Conservation (phyloP, 345 rosid genomes). For the Pistacia atlantica region DNA sequence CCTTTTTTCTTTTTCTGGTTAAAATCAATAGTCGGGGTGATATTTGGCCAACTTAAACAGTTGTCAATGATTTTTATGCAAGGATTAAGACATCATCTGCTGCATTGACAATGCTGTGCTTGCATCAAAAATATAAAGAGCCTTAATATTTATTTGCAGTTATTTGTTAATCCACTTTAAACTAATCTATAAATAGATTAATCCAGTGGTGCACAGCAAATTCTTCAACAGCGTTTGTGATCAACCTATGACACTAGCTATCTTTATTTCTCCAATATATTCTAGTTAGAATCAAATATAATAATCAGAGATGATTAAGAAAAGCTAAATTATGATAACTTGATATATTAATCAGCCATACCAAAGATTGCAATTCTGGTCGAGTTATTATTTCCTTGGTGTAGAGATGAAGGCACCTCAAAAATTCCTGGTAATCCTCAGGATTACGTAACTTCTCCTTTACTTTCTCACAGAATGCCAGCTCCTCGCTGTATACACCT, state of each 20-base stretch:
- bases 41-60: neutral
- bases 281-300: neutral
- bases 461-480: constrained; percentile 83
- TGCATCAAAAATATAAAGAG: neutral
- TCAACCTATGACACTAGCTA: neutral
- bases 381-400: constrained; percentile 82
- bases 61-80: constrained; percentile 1
- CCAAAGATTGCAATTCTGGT: constrained; percentile 82
- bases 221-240: neutral
- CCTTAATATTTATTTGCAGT: constrained; percentile 2
- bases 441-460: constrained; percentile 68
- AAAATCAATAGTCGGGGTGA: neutral
- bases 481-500: constrained; percentile 71
- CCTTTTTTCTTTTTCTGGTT: neutral
- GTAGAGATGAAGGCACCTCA: constrained; percentile 82
- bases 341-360: constrained; percentile 36
- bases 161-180: neutral
- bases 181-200: neutral
- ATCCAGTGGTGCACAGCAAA: neutral
- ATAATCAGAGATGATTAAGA: constrained; percentile 1
- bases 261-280: neutral
- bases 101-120: neutral
- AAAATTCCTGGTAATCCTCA: constrained; percentile 75
- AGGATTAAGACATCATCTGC: neutral
- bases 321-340: constrained; percentile 1